Base-by-base conservation (phyloP, 83 land plant species). In the Thuja plicata region DNA sequence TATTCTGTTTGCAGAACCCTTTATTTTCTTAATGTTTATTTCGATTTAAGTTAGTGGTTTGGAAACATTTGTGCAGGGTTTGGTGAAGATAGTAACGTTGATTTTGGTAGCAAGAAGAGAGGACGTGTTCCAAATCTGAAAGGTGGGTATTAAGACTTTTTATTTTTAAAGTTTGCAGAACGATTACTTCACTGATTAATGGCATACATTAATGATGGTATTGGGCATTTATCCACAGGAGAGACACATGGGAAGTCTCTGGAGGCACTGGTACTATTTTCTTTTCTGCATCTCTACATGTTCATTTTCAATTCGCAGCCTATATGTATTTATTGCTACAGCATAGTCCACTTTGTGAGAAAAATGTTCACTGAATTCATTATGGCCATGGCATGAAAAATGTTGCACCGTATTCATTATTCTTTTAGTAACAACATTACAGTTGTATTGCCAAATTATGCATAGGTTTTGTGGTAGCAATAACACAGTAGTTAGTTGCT, bases 201-300 rank as follows among this genome's bases (percentile, higher is more conserved):
- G 24, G 7, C 70, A 24, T 19, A 21, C 2, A 62, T 62, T 21
- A 16, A 5, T 62, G n/a, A 62, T 62, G 70, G 70, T 0, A 1
- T 62, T 62, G 24, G 70, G 70, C 24, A 81, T 40, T 43, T n/a
- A 37, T 81, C 3, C 32, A 48, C 95, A 95, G 94, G 93, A 34
- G 96, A 95, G 84, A 91, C 88, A 41, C 87, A 85, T 54, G 35
- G 48, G 70, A 92, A 91, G 17, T 91, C 95, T 40, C 87, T 95
- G 50, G 94, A 95, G 86, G 92, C 95, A 30, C 60, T 91, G 94
- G 95, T 95, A 89, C 5, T 6, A 2, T 8, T 66, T 5, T 43
- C 12, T n/a, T 37, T 66, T 66, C 19, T 54, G 19, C 19, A 54
- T 15, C 46, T 81, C 48, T 81, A 0, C 11, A 40, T 41, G 13